A percentile compares a stretch with the other conserved stretches of the same genome.
Conservation (phyloP, 176 grass and related monocot species). For the Themeda triandra region DNA sequence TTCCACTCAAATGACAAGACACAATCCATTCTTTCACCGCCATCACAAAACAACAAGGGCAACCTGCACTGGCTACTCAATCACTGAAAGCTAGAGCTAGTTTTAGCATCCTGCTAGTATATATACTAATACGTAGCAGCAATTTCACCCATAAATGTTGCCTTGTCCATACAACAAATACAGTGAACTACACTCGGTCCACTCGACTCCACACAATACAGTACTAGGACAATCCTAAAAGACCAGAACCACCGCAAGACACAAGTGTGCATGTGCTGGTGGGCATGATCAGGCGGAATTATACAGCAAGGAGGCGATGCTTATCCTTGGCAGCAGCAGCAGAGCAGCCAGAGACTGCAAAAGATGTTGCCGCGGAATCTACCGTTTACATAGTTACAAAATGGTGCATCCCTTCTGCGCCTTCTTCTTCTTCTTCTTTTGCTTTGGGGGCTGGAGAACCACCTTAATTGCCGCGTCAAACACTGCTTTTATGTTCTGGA, state of each 20-base stretch:
- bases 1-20: too few relatives aligned
- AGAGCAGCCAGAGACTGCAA: constrained; percentile 23
- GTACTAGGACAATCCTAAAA: background rate
- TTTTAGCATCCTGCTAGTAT: background rate
- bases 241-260: background rate
- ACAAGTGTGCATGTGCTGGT: background rate
- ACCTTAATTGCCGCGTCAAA: constrained; percentile 80
- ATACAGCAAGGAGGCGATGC: background rate
- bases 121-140: background rate
- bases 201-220: background rate
- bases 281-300: constrained; percentile 11
- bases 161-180: background rate
- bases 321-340: constrained; percentile 3
- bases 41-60: too few relatives aligned
- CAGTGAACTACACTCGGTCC: background rate
- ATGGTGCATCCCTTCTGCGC: constrained; percentile 62
- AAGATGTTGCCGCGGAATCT: constrained; percentile 10
- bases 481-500: constrained; percentile 77
- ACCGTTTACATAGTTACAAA: constrained; percentile 57
- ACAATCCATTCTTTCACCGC: too few relatives aligned
- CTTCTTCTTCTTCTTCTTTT: constrained; percentile 80
- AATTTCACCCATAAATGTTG: background rate
- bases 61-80: too few relatives aligned
- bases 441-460: constrained; percentile 66
- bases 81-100: background rate